phyloP scores from a whole-genome alignment of 805 yeast species.

The Metschnikowia anglica region DNA sequence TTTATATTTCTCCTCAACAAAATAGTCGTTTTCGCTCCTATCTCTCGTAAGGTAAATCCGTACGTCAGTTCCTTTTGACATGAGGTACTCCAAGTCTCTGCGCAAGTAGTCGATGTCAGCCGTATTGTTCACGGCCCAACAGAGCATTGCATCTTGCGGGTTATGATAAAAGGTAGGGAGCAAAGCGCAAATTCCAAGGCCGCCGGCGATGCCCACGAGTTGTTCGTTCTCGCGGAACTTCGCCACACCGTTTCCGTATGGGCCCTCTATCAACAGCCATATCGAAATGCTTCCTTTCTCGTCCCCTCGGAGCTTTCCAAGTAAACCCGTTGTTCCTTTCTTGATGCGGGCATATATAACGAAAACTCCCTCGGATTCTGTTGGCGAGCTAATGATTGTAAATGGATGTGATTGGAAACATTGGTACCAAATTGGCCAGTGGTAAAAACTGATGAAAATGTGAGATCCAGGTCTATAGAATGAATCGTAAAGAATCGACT shows the following conservation, averaged over 20 bases:
- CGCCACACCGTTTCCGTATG: conserved; percentile 18
- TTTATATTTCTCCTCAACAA: conserved; percentile 11
- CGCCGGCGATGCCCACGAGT: conserved; percentile 20
- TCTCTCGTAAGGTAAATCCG: conserved; percentile 13
- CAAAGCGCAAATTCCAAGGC: conserved; percentile 19
- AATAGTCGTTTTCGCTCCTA: conserved; percentile 13
- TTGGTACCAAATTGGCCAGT: conserved; percentile 21
- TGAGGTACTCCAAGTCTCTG: conserved; percentile 15
- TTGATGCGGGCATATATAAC: conserved; percentile 20
- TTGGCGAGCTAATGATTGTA: conserved; percentile 18
- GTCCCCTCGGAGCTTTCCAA: conserved; percentile 14
- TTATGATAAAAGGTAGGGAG: conserved; percentile 15
- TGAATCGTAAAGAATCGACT: conserved; percentile 14
- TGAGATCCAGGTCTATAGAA: conserved; percentile 19
- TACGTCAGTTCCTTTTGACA: conserved; percentile 15
- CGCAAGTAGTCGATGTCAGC: conserved; percentile 15
- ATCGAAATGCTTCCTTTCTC: conserved; percentile 17
- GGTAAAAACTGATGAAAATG: conserved; percentile 19
- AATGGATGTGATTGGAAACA: conserved; percentile 22
- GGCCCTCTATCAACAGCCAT: conserved; percentile 23
- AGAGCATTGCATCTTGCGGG: conserved; percentile 13
- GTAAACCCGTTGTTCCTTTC: conserved; percentile 16
- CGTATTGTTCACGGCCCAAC: conserved; percentile 17
- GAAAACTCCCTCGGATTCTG: conserved; percentile 12
- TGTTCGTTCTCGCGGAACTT: conserved; percentile 11